A percentile compares a stretch with the other conserved stretches of the same genome.
phyloP scores from a whole-genome alignment of 2,329 filamentous ascomycete genomes.

The Trichoderma atroviride region DNA sequence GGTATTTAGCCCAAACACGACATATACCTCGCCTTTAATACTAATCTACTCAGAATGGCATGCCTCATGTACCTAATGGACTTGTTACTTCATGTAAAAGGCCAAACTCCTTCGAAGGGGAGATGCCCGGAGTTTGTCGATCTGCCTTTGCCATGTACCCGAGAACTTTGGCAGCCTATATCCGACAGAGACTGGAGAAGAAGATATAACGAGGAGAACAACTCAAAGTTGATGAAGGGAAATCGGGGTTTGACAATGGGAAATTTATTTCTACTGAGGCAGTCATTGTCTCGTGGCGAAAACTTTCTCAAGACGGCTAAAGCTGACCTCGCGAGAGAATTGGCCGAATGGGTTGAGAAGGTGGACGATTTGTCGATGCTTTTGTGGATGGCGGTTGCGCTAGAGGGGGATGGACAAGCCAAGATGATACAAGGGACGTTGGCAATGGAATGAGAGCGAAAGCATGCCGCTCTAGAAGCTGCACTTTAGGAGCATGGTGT shows the following conservation, averaged over 20 bases:
- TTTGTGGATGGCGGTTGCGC: slow-evolving; percentile 13
- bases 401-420: slow-evolving; percentile 15
- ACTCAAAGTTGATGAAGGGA: background rate
- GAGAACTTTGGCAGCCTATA: slow-evolving; percentile 14
- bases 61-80: slow-evolving; percentile 8
- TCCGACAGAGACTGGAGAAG: slow-evolving; percentile 18
- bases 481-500: background rate
- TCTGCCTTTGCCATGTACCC: slow-evolving; percentile 12
- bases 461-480: background rate
- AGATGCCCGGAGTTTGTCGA: slow-evolving; percentile 15
- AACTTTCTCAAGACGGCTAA: background rate
- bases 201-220: slow-evolving; percentile 3
- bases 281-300: slow-evolving; percentile 7
- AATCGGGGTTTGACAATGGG: slow-evolving; percentile 3
- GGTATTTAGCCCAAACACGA: background rate
- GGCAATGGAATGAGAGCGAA: background rate
- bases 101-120: slow-evolving; percentile 3
- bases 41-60: background rate
- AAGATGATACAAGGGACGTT: slow-evolving; percentile 9
- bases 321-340: background rate
- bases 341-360: slow-evolving; percentile 12
- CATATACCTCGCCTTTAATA: background rate
- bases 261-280: slow-evolving; percentile 2
- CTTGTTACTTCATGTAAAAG: slow-evolving; percentile 4
- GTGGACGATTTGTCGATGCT: slow-evolving; percentile 19